Conservation (phyloP, 225 moss, liverwort and hornwort species). For the Thuidium tamariscinum region DNA sequence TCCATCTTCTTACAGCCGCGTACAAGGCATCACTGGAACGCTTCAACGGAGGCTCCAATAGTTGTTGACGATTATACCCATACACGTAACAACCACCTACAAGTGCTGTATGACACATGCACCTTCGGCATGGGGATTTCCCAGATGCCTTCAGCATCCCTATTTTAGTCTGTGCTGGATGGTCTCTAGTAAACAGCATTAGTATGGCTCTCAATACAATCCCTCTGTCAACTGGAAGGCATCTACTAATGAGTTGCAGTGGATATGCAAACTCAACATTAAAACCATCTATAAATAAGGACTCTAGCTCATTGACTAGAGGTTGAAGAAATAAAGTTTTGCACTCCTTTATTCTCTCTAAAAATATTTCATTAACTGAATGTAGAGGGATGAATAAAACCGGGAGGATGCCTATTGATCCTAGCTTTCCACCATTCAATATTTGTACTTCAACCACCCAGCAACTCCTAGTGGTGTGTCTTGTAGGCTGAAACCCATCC, state of each 20-base stretch:
- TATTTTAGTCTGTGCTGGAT: neutral
- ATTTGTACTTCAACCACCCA: neutral
- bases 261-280: neutral
- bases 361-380: neutral
- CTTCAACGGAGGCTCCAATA: neutral
- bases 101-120: neutral
- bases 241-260: neutral
- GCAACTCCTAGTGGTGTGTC: neutral
- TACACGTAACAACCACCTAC: neutral
- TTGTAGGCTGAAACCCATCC: neutral
- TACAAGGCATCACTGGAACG: accelerated
- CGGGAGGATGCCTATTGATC: accelerated
- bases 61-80: accelerated
- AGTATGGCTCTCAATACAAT: neutral
- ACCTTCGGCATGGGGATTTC: neutral
- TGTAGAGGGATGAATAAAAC: neutral
- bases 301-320: neutral
- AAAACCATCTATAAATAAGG: neutral
- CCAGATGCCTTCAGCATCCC: neutral
- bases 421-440: accelerated
- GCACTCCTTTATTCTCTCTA: neutral
- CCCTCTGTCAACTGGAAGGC: no score
- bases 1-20: neutral
- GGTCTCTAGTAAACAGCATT: neutral
- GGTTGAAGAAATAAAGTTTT: neutral